These are phyloP conservation scores for Chaetomium sp. DNA, from an alignment of 2,329 filamentous ascomycete species.

Conservation along the genomic window DNA sequence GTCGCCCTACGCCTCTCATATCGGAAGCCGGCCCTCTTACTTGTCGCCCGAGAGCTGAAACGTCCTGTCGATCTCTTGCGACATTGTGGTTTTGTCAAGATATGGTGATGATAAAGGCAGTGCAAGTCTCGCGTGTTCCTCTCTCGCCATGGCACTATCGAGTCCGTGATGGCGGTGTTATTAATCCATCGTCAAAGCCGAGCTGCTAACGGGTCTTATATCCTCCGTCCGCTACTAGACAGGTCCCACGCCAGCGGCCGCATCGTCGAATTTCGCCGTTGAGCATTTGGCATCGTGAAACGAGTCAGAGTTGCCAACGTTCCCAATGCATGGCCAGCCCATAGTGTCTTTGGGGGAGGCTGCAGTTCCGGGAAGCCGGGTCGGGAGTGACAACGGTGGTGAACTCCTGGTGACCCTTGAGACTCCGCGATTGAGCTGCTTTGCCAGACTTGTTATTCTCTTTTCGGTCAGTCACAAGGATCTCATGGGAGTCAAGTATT, in stretches of 20 bases:
- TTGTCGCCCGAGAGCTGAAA: conserved; percentile 27
- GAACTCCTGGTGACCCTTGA: too few relatives aligned
- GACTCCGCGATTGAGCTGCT: conserved; percentile 27
- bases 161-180: background rate
- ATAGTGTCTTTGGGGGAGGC: background rate
- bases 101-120: background rate
- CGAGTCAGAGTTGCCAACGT: background rate
- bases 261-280: conserved; percentile 16
- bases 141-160: background rate
- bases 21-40: conserved; percentile 14
- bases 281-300: conserved; percentile 10
- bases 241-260: background rate
- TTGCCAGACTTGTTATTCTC: background rate
- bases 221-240: background rate
- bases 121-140: background rate
- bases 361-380: background rate
- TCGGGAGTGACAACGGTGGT: background rate
- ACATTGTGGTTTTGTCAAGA: conserved; percentile 12
- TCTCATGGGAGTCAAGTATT: background rate
- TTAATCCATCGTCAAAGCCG: background rate
- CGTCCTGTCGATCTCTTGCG: conserved; percentile 10
- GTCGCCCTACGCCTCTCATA: background rate
- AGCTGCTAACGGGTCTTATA: conserved; percentile 3
- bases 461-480: conserved; percentile 3
- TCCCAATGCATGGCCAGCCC: background rate